phyloP scores from a whole-genome alignment of 805 yeast species.

The Saturnispora sekii region DNA sequence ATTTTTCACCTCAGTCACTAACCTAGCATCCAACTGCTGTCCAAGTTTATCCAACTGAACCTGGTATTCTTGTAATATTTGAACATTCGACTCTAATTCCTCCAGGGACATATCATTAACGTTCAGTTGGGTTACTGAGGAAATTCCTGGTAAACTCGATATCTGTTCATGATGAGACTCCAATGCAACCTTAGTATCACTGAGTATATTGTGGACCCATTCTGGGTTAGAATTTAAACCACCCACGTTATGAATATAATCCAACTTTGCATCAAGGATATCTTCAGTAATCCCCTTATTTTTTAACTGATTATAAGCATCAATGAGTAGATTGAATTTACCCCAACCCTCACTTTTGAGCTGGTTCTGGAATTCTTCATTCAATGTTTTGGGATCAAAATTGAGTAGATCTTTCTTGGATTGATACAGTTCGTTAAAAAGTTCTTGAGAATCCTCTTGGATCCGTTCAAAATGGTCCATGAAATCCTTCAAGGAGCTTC shows the following conservation, averaged over 20 bases:
- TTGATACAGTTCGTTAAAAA: conserved; percentile 7
- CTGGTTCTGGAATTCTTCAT: conserved; percentile 2
- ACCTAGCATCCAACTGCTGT: conserved; percentile 16
- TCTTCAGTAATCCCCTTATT: conserved; percentile 1
- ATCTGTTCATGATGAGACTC: conserved; percentile 5
- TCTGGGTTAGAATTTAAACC: conserved; percentile 13
- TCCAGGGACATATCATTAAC: conserved; percentile 13
- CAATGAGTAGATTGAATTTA: conserved; percentile 10
- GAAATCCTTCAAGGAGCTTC: conserved; percentile 17
- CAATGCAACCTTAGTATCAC: conserved; percentile 7
- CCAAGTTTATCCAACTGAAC: conserved; percentile 14
- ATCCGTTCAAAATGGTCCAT: conserved; percentile 12
- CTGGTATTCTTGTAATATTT: conserved; percentile 18
- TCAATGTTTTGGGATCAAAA: conserved; percentile 4
- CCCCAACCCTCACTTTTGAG: conserved; percentile 4
- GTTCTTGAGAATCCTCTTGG: background rate
- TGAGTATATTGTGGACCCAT: no score
- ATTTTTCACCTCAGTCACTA: conserved; percentile 12
- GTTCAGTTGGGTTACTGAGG: conserved; percentile 8
- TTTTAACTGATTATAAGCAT: conserved; percentile 9
- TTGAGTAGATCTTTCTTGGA: conserved; percentile 3
- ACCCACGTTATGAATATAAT: conserved; percentile 12
- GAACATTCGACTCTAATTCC: conserved; percentile 11
- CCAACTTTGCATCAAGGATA: conserved; percentile 6
- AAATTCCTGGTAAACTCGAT: conserved; percentile 3